A percentile compares a stretch with the other conserved stretches of the same genome.
Evolutionary conservation across 352 stramenopile genomes (phyloP).

Genomic region (Pythium graminicola): DNA sequence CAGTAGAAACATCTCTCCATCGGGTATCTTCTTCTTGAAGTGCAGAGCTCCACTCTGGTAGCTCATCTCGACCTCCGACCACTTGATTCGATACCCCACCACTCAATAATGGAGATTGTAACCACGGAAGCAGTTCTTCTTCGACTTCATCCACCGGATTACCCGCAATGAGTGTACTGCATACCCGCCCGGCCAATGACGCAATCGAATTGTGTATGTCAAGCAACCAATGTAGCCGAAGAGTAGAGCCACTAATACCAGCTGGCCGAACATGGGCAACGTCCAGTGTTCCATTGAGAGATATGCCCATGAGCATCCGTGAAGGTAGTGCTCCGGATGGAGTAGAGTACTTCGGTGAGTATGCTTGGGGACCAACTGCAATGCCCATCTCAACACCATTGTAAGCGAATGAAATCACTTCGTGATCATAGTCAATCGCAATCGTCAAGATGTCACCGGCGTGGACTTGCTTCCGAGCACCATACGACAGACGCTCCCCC

Average conservation of each 20-base stretch:
- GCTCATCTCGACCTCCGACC: conserved; percentile 13
- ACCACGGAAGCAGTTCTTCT: conserved; percentile 77
- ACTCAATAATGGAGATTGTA: conserved; percentile 76
- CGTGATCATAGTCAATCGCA: conserved; percentile 64
- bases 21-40: conserved; percentile 16
- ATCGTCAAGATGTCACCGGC: conserved; percentile 71
- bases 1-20: conserved; percentile 12
- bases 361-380: conserved; percentile 40
- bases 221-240: conserved; percentile 77
- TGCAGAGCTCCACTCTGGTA: conserved; percentile 19
- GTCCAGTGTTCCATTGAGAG: conserved; percentile 63
- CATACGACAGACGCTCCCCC: conserved; percentile 50
- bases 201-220: conserved; percentile 72
- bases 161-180: conserved; percentile 68
- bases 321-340: conserved; percentile 18
- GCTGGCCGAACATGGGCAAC: conserved; percentile 65
- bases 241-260: conserved; percentile 67
- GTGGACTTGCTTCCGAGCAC: conserved; percentile 32
- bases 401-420: conserved; percentile 63
- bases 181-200: conserved; percentile 60
- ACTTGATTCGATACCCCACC: conserved; percentile 39
- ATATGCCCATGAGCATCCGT: conserved; percentile 42
- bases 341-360: conserved; percentile 8
- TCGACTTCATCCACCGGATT: conserved; percentile 68
- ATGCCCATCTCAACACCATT: conserved; percentile 58